Evolutionary conservation across 164 flowering plant species (phyloP), one percentile per base, ranked within the genome.

Genomic region (Aristolochia fimbriata): DNA sequence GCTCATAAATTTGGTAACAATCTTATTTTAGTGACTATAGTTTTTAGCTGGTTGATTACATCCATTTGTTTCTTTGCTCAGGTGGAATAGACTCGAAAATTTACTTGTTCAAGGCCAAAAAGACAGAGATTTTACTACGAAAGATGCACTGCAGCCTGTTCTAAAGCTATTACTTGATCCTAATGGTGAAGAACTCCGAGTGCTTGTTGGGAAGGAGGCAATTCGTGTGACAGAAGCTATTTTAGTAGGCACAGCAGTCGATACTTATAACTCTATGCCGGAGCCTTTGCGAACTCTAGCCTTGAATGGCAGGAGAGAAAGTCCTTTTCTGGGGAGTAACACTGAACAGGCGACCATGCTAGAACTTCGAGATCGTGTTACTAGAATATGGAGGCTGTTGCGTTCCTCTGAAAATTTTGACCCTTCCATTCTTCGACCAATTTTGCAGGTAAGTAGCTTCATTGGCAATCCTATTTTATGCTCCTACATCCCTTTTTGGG

Each of bases 31-130:
- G 43, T 6, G 43, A 0, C 12, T 37, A 10, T 6, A 6, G 8
- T 5, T 37, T 5, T 22, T 52, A 4, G 14, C 30, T 15, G 3
- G 30, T 22, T 52, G 56, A 15, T 22, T 11, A 14, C 6, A 12
- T 22, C 56, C 25, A 10, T 14, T 61, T 20, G 17, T 21, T 51
- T 19, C n/a, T 67, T 58, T 15, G 24, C 72, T 49, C 85, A 91
- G 98, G 80, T 93, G 98, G 98, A 90, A 82, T 70, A 84, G 98
- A 69, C 97, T 93, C 70, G 97, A 93, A 74, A 87, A 93, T 74
- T 74, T 93, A 61, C 87, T 93, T 55, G 86, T 76, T 59, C 96
- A 93, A 80, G 98, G 98, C 43, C 74, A 74, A 22, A 80, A 84
- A 65, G 98, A 93, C 66, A 80, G 82, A 68, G 98, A 93, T 73